Evolutionary conservation across 2,329 filamentous ascomycete species (phyloP).

Genomic region (Blastomyces parvus): DNA sequence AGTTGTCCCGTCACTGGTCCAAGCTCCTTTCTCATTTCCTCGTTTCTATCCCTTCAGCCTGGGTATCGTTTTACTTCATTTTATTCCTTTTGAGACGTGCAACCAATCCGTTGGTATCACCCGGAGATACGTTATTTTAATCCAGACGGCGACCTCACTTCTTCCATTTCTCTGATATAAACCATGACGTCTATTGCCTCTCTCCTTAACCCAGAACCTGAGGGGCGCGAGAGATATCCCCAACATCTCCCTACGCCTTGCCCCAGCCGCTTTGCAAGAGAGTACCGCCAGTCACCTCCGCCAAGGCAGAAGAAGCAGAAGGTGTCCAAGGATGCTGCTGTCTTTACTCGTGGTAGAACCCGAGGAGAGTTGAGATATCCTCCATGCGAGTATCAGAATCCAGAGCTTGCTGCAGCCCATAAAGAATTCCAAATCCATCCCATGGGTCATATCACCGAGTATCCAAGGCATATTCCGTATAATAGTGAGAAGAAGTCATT

Average conservation of each 20-base stretch:
- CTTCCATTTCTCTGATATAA: neutral
- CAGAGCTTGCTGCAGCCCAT: conserved; percentile 49
- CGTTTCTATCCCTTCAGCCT: conserved; percentile 4
- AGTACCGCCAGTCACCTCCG: conserved; percentile 20
- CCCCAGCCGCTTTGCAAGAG: conserved; percentile 38
- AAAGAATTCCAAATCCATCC: conserved; percentile 57
- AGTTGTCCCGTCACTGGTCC: neutral
- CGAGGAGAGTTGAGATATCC: conserved; percentile 63
- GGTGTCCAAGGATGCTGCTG: conserved; percentile 54
- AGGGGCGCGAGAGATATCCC: conserved; percentile 26
- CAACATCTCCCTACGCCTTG: conserved; percentile 28
- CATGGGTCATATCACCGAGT: conserved; percentile 49
- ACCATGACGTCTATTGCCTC: conserved; percentile 56
- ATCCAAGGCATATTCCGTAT: conserved; percentile 75
- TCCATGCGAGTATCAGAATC: conserved; percentile 60
- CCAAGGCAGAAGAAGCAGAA: conserved; percentile 41
- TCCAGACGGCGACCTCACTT: conserved; percentile 3
- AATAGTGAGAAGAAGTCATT: conserved; percentile 91
- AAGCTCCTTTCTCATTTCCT: conserved; percentile 5
- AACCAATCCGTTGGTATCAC: conserved; percentile 1
- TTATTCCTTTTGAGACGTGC: conserved; percentile 5
- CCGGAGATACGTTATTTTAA: neutral
- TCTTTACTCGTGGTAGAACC: conserved; percentile 52
- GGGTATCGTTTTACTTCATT: neutral
- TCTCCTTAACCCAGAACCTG: conserved; percentile 54